Conservation (phyloP, 192 early-diverging fungal species). For the Backusella sp. region DNA sequence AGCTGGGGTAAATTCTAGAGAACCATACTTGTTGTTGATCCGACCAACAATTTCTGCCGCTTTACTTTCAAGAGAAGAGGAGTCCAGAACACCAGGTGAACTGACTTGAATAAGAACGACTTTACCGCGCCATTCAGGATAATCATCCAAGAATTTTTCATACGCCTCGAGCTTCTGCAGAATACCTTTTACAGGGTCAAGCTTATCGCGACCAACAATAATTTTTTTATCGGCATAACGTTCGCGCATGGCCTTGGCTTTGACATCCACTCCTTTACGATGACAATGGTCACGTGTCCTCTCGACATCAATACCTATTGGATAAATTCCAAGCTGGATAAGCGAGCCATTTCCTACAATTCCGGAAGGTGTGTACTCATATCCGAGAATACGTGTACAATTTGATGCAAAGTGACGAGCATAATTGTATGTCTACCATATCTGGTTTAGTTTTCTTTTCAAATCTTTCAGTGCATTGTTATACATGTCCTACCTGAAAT, state of each 20-base stretch:
- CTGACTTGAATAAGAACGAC: conserved; percentile 97
- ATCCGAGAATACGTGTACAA: conserved; percentile 92
- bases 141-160: conserved; percentile 86
- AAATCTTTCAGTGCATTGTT: neutral
- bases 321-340: conserved; percentile 87
- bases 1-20: conserved; percentile 94
- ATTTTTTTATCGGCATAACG: conserved; percentile 88
- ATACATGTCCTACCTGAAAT: conserved; percentile 66
- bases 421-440: conserved; percentile 80
- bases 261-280: conserved; percentile 63
- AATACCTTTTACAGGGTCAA: conserved; percentile 94
- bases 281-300: conserved; percentile 65
- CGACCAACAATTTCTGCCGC: conserved; percentile 88
- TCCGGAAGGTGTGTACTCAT: conserved; percentile 87
- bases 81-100: conserved; percentile 73
- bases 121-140: conserved; percentile 91
- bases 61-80: conserved; percentile 72
- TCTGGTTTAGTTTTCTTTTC: neutral
- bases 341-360: conserved; percentile 79
- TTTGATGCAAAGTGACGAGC: conserved; percentile 89
- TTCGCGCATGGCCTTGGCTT: conserved; percentile 78
- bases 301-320: conserved; percentile 95
- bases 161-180: conserved; percentile 94
- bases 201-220: conserved; percentile 94
- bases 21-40: conserved; percentile 95